Evolutionary conservation across 2,329 filamentous ascomycete species (phyloP).

Genomic region (Akanthomyces dipterigenus): DNA sequence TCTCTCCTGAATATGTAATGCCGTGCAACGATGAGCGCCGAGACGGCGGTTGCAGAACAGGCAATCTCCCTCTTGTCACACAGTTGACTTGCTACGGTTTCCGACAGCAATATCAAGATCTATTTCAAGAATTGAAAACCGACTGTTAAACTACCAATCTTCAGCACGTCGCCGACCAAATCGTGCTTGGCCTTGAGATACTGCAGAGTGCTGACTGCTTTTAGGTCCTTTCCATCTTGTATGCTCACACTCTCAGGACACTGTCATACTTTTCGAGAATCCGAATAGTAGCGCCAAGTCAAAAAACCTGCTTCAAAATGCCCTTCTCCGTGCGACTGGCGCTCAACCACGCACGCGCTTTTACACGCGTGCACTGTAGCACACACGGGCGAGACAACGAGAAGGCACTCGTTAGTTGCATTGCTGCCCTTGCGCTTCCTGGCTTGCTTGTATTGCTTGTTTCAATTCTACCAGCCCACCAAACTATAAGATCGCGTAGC

Average conservation of each 20-base stretch:
- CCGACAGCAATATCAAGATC: constrained; percentile 28
- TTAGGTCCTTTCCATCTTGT: neutral
- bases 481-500: neutral
- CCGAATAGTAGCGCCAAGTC: too few relatives aligned
- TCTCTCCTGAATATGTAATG: constrained; percentile 33
- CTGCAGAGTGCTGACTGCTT: neutral
- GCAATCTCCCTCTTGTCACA: constrained; percentile 30
- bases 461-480: too few relatives aligned
- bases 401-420: neutral
- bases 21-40: constrained; percentile 27
- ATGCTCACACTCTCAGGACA: neutral
- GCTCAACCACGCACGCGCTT: neutral
- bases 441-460: too few relatives aligned
- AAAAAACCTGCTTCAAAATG: neutral
- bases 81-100: constrained; percentile 24
- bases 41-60: constrained; percentile 32
- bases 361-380: neutral
- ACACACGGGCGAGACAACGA: neutral
- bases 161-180: neutral
- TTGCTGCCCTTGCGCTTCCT: neutral
- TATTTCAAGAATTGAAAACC: constrained; percentile 12
- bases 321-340: neutral
- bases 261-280: neutral
- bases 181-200: too few relatives aligned
- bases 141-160: neutral